phyloP scores from a whole-genome alignment of 192 early-diverging fungal species.

The Podila minutissima region DNA sequence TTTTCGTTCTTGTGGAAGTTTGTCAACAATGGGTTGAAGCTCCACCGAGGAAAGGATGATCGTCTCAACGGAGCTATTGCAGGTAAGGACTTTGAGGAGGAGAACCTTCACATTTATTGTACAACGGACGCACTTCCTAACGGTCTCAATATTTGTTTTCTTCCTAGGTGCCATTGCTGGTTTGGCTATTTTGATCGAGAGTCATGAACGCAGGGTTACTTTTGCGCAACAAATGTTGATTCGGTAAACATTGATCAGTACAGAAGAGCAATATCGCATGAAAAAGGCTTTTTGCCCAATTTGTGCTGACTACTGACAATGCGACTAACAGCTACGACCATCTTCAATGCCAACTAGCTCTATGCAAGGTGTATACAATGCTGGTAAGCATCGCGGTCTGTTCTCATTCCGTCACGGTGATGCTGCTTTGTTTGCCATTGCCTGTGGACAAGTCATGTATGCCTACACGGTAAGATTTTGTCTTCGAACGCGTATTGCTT shows the following conservation, averaged over 20 bases:
- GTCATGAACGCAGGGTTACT: conserved; percentile 58
- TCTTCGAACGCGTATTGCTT: neutral
- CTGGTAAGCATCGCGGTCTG: conserved; percentile 61
- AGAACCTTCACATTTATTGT: neutral
- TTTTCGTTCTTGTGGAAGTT: conserved; percentile 82
- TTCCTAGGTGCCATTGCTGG: conserved; percentile 60
- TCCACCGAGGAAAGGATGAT: conserved; percentile 62
- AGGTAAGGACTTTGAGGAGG: conserved; percentile 21
- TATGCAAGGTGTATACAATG: conserved; percentile 63
- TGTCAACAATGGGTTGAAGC: conserved; percentile 70
- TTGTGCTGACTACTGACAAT: conserved; percentile 24
- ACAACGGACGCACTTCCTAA: too few relatives aligned
- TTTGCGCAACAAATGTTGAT: conserved; percentile 70
- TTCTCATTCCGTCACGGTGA: conserved; percentile 66
- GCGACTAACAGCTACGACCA: neutral
- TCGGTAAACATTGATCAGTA: conserved; percentile 44
- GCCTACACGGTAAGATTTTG: conserved; percentile 62
- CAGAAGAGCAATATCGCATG: neutral
- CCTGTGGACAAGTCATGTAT: conserved; percentile 65
- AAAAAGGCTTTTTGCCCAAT: neutral
- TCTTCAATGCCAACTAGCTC: neutral
- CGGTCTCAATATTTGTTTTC: neutral
- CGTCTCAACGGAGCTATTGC: conserved; percentile 62
- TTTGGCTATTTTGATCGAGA: conserved; percentile 64
- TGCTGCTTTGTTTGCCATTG: conserved; percentile 61